A percentile compares a stretch with the other conserved stretches of the same genome.
Conservation (phyloP, 1,284 basidiomycete genomes). For the Cutaneotrichosporon curvatum region DNA sequence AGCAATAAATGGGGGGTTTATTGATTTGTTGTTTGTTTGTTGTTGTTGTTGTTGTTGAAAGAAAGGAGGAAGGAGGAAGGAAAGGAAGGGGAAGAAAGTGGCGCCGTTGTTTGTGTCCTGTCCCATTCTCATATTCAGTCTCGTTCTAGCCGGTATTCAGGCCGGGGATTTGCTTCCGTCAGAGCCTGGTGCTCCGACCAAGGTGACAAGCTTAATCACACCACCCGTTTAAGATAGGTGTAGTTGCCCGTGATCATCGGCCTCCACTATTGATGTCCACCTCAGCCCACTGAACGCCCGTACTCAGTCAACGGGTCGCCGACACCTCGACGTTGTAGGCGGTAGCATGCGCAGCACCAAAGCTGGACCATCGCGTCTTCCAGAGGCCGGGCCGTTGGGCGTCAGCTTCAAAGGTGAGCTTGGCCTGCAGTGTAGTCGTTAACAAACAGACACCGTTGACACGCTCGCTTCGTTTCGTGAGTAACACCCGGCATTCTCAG, state of each 20-base stretch:
- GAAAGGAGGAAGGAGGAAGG: not conserved
- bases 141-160: not conserved
- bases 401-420: constrained; percentile 9
- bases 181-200: too few species aligned
- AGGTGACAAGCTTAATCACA: too few species aligned
- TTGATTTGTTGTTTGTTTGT: constrained; percentile 2
- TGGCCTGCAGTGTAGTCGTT: not conserved
- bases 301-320: not conserved
- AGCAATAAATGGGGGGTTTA: too few species aligned
- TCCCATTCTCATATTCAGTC: not conserved
- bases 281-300: not conserved
- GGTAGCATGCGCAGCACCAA: not conserved
- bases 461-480: constrained; percentile 36
- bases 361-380: constrained; percentile 4
- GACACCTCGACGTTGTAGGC: too few species aligned
- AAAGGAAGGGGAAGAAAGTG: not conserved
- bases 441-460: constrained; percentile 31
- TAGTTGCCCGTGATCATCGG: too few species aligned
- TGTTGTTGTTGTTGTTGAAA: constrained; percentile 1
- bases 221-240: too few species aligned
- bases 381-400: not conserved
- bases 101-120: constrained; percentile 7
- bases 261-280: constrained; percentile 1
- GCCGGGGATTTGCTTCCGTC: not conserved
- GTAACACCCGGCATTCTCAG: not conserved